Conservation (phyloP, 1,284 basidiomycete genomes). For the Cutaneotrichosporon spelunceum region DNA sequence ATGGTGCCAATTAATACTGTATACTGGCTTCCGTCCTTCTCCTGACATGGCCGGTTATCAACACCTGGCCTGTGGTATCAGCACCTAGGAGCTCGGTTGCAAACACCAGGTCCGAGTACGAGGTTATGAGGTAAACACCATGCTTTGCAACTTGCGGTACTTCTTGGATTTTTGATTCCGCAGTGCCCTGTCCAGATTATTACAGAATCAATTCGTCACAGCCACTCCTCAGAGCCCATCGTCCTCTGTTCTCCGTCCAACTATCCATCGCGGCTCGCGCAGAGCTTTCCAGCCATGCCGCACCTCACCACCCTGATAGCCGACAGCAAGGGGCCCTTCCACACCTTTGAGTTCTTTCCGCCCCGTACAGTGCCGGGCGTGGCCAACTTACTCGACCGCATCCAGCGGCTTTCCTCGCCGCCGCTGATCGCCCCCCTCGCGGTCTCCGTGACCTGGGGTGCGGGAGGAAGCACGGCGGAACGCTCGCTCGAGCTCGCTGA, state of each 20-base stretch:
- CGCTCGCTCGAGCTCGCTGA: slow-evolving; percentile 79
- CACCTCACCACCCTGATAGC: slow-evolving; percentile 20
- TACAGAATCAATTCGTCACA: background rate
- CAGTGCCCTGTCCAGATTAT: background rate
- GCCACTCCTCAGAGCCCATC: background rate
- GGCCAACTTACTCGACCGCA: slow-evolving; percentile 77
- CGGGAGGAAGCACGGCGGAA: slow-evolving; percentile 88
- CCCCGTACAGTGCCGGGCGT: slow-evolving; percentile 89
- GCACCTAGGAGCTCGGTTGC: no score
- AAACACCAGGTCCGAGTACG: no score
- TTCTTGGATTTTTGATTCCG: background rate
- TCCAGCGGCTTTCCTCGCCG: slow-evolving; percentile 64
- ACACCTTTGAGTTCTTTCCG: slow-evolving; percentile 92
- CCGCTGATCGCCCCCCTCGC: slow-evolving; percentile 61
- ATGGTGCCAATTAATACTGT: no score
- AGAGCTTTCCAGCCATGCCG: slow-evolving; percentile 15
- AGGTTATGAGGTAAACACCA: no score
- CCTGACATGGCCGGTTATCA: no score
- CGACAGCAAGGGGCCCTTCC: slow-evolving; percentile 59
- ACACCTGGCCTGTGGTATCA: no score
- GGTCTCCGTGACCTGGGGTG: slow-evolving; percentile 91
- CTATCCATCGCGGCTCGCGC: background rate
- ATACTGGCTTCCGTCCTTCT: no score
- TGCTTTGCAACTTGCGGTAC: no score
- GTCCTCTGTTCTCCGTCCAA: background rate